Conservation (phyloP, 495 filamentous ascomycete genomes). For the Symbiotaphrina buchneri region DNA sequence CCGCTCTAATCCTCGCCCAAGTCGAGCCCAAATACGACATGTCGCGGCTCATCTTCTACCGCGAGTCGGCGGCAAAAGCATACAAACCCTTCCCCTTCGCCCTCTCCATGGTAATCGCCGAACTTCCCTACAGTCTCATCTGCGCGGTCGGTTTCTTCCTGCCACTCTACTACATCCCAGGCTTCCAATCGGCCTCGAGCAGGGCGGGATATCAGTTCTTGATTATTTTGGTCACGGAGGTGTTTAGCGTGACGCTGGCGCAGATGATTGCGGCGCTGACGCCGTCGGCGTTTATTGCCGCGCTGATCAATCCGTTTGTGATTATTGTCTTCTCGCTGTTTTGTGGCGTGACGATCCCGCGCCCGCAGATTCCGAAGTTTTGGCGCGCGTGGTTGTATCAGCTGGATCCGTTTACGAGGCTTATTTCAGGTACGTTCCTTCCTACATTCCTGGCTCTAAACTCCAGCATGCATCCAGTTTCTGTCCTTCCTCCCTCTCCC, state of each 20-base stretch:
- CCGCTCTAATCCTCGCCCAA: conserved; percentile 53
- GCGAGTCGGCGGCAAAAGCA: conserved; percentile 56
- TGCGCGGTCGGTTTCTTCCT: conserved; percentile 57
- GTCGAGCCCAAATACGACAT: conserved; percentile 59
- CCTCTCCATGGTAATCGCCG: conserved; percentile 44
- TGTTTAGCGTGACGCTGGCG: conserved; percentile 53
- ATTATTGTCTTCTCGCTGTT: conserved; percentile 64
- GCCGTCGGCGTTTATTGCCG: conserved; percentile 44
- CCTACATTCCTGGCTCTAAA: too few species aligned
- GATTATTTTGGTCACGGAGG: conserved; percentile 54
- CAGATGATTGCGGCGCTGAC: conserved; percentile 48
- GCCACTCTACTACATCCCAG: conserved; percentile 52
- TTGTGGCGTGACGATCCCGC: conserved; percentile 65
- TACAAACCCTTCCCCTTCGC: conserved; percentile 55
- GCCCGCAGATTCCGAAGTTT: conserved; percentile 43
- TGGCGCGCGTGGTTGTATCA: too few species aligned
- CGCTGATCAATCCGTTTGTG: conserved; percentile 54
- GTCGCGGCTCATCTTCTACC: conserved; percentile 54
- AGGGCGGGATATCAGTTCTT: conserved; percentile 67
- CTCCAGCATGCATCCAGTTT: too few species aligned
- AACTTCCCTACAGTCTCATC: conserved; percentile 53
- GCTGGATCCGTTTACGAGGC: too few species aligned
- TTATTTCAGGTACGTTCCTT: too few species aligned
- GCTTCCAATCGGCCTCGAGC: conserved; percentile 25
- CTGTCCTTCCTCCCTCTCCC: too few species aligned